Percentiles rank a stretch among this genome's conserved stretches.
phyloP scores from a whole-genome alignment of 176 grass and related monocot species.

The Zizania latifolia region DNA sequence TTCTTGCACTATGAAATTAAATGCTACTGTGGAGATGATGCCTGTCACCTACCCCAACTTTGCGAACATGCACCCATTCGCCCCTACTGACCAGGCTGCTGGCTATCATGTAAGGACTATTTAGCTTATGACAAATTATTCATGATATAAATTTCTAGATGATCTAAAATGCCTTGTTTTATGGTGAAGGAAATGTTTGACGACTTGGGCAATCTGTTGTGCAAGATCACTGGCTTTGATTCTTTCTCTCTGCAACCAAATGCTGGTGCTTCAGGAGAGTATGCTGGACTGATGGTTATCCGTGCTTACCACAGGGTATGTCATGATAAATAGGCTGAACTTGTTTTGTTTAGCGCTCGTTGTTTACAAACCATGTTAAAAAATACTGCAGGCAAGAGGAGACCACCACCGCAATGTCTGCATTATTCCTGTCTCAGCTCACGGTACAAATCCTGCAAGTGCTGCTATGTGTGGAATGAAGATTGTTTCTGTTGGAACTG shows the following conservation, averaged over 20 bases:
- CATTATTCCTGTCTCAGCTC: constrained; percentile 97
- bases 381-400: constrained; percentile 73
- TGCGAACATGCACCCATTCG: constrained; percentile 86
- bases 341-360: constrained; percentile 25
- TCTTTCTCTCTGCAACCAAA: constrained; percentile 99
- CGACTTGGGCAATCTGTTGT: constrained; percentile 82
- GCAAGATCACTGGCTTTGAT: constrained; percentile 89
- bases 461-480: constrained; percentile 99
- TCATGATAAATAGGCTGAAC: not conserved
- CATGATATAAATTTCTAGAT: not conserved
- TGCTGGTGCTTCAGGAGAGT: constrained; percentile 97
- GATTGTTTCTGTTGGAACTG: constrained; percentile 95
- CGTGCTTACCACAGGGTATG: constrained; percentile 78
- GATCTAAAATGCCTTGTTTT: constrained; percentile 23
- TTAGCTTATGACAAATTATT: not conserved
- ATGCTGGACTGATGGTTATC: constrained; percentile 99
- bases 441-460: constrained; percentile 97
- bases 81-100: constrained; percentile 65
- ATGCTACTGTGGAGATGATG: constrained; percentile 97
- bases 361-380: constrained; percentile 16
- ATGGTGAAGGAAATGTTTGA: constrained; percentile 88
- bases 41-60: constrained; percentile 95
- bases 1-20: constrained; percentile 99
- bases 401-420: constrained; percentile 91
- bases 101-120: constrained; percentile 72